A percentile compares a stretch with the other conserved stretches of the same genome.
Evolutionary conservation across 2,329 filamentous ascomycete species (phyloP).

Genomic region (Nigrospora sphaerica): DNA sequence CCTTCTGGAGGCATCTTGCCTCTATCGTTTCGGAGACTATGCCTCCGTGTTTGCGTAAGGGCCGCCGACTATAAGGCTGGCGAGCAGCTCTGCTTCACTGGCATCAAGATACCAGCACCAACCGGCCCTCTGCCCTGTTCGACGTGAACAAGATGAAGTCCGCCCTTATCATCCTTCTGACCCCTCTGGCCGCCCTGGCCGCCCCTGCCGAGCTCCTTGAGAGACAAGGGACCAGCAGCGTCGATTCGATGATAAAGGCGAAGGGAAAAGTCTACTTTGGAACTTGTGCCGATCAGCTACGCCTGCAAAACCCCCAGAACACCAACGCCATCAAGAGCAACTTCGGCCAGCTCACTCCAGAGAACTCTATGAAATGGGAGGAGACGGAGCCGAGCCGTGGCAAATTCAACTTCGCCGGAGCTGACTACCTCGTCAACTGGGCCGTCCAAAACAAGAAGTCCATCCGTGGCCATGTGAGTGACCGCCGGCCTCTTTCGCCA

Average conservation of each 20-base stretch:
- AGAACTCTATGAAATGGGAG: conserved; percentile 69
- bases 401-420: conserved; percentile 46
- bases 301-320: conserved; percentile 40
- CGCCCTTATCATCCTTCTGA: conserved; percentile 25
- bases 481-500: too few relatives aligned
- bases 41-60: not conserved
- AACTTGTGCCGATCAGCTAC: conserved; percentile 45
- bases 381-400: conserved; percentile 30
- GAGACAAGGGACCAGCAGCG: conserved; percentile 36
- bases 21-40: not conserved
- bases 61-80: not conserved
- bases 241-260: conserved; percentile 50
- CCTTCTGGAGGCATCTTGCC: too few relatives aligned
- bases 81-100: not conserved
- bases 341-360: conserved; percentile 59
- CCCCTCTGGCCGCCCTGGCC: conserved; percentile 24
- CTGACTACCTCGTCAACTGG: conserved; percentile 54
- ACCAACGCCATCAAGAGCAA: conserved; percentile 51
- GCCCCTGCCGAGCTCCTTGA: conserved; percentile 24
- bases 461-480: conserved; percentile 46
- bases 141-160: conserved; percentile 18
- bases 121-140: not conserved
- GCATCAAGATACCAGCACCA: not conserved
- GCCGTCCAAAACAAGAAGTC: conserved; percentile 48
- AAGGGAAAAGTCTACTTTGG: conserved; percentile 63